phyloP scores from a whole-genome alignment of 805 yeast genomes.

The Metschnikowia hibisci region DNA sequence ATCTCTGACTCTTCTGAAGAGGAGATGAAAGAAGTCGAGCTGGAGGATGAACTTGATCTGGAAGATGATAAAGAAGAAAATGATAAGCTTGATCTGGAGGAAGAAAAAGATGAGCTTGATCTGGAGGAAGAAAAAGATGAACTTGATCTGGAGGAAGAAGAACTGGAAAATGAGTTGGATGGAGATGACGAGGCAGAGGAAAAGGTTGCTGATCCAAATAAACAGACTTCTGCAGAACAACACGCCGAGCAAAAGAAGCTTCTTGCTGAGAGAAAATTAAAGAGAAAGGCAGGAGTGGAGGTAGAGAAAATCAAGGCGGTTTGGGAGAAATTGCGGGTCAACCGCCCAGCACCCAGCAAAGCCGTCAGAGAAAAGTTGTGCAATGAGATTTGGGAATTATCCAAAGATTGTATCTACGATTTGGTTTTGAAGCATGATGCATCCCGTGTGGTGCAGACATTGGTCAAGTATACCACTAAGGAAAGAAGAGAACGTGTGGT shows the following conservation, averaged over 20 bases:
- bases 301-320: constrained; percentile 79
- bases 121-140: constrained; percentile 26
- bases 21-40: background rate
- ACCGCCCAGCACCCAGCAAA: constrained; percentile 75
- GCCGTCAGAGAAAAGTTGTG: constrained; percentile 72
- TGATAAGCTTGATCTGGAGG: constrained; percentile 15
- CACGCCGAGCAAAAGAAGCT: constrained; percentile 81
- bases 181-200: constrained; percentile 24
- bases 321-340: constrained; percentile 90
- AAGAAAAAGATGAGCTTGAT: constrained; percentile 26
- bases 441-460: constrained; percentile 90
- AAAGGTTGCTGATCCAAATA: constrained; percentile 35
- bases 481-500: constrained; percentile 73
- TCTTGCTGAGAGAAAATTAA: constrained; percentile 77
- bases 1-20: constrained; percentile 14
- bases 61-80: no score
- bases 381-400: constrained; percentile 78
- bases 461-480: constrained; percentile 79
- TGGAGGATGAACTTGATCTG: background rate
- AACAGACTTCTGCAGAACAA: constrained; percentile 56
- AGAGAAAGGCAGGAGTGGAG: constrained; percentile 81
- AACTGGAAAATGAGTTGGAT: constrained; percentile 17
- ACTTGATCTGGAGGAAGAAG: constrained; percentile 11
- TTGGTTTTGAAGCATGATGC: constrained; percentile 94
- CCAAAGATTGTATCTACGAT: constrained; percentile 74